Base-by-base conservation (phyloP, 2,329 filamentous ascomycete species). In the Penicillium glabrum region DNA sequence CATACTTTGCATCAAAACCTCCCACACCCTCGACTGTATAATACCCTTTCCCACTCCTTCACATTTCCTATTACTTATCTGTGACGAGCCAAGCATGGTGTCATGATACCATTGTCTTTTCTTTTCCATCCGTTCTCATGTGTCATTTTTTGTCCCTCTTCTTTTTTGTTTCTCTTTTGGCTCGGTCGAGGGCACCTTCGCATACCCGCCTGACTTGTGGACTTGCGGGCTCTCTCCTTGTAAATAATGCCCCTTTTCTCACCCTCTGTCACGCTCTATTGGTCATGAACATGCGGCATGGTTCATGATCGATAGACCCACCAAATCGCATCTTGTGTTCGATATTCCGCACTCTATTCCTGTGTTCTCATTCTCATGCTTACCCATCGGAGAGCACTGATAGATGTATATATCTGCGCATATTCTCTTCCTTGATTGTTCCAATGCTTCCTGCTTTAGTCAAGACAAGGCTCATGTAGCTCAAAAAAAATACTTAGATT, bases 201-300 rank as follows among this genome's bases (percentile, higher is more conserved):
- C 63, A 59, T 63, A 58, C 57, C 53, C 53, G 31, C 31, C 31
- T 16, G 31, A 6, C 14, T 50, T 46, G 23, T 35, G 33, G 39
- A 24, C 24, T 37, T 57, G 49, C 50, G 31, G 43, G 52, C 49
- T 62, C 58, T 64, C 50, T 62, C 60, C 39, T 51, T 72, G 69
- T 70, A 72, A 64, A 70, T 71, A 70, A 59, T 64, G 59, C 57
- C 44, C 37, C 54, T 56, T 57, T 23, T 46, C 54, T 47, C 44
- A 58, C 47, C 46, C 50, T 46, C 44, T 50, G 49, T 47, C 48
- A 58, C 37, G 57, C 31, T 19, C 52, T 57, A 52, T 50, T 54
- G 57, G 48, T 35, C 53, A 59, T 61, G 58, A 54, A 50, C 55
- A 21, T 31, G 53, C 14, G 19, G n/a, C 56, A 58, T 60, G 48